Evolutionary conservation across 116 monocot species (phyloP).

Genomic region (Iris pallida): DNA sequence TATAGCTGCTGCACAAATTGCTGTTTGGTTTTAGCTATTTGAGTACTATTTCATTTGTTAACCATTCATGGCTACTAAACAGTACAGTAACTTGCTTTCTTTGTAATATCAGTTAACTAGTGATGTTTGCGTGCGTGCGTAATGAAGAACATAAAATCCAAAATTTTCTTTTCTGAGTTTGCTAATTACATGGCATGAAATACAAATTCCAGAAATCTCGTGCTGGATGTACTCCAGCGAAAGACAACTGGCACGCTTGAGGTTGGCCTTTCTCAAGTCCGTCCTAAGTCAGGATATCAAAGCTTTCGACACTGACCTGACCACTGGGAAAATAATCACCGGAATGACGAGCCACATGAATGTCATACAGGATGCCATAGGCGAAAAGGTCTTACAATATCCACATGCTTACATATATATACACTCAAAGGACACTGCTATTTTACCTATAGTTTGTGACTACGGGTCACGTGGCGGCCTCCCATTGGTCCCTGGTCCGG

Average conservation of each 20-base stretch:
- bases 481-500: too few species aligned
- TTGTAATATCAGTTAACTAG: neutral
- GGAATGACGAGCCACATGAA: constrained; percentile 26
- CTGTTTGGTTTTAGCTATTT: too few species aligned
- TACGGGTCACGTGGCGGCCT: too few species aligned
- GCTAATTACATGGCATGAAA: neutral
- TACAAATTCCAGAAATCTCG: constrained; percentile 17
- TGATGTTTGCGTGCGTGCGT: neutral
- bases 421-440: too few species aligned
- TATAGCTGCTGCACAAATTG: too few species aligned
- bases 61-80: too few species aligned
- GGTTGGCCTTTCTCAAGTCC: constrained; percentile 16
- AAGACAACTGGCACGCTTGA: constrained; percentile 21
- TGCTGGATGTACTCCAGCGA: constrained; percentile 29
- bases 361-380: constrained; percentile 41
- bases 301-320: constrained; percentile 20
- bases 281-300: constrained; percentile 21
- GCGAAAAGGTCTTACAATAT: constrained; percentile 29
- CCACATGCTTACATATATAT: neutral
- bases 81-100: neutral
- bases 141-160: neutral
- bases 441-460: too few species aligned
- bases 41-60: too few species aligned
- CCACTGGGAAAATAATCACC: constrained; percentile 26
- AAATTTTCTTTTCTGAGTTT: neutral